phyloP scores from a whole-genome alignment of 345 rosid species.

The Laguncularia racemosa region DNA sequence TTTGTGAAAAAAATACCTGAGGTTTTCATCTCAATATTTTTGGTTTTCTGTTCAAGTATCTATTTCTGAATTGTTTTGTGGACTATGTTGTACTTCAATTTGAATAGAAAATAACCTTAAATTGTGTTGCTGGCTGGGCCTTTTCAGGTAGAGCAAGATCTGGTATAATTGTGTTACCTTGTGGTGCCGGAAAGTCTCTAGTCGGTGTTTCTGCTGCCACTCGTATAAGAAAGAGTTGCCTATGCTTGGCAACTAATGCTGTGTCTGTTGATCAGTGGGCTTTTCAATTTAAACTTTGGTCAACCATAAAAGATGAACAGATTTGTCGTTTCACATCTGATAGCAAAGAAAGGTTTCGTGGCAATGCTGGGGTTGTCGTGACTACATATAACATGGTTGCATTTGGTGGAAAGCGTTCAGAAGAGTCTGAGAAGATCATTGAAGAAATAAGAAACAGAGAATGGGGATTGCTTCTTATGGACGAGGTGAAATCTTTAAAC shows the following conservation, averaged over 20 bases:
- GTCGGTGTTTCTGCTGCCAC: constrained; percentile 97
- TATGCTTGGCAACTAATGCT: constrained; percentile 96
- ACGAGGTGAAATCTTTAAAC: constrained; percentile 47
- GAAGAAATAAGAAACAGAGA: constrained; percentile 97
- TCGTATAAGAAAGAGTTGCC: constrained; percentile 90
- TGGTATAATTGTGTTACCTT: constrained; percentile 91
- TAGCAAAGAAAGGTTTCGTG: constrained; percentile 92
- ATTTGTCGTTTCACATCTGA: constrained; percentile 96
- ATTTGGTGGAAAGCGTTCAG: constrained; percentile 95
- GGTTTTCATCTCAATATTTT: too few relatives aligned
- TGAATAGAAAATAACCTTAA: neutral
- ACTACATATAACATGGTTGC: constrained; percentile 99
- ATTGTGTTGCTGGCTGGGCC: neutral
- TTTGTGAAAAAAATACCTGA: too few relatives aligned
- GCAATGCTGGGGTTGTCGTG: constrained; percentile 96
- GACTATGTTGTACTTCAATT: neutral
- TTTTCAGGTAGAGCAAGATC: constrained; percentile 92
- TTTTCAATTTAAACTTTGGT: constrained; percentile 89
- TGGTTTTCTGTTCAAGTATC: too few relatives aligned
- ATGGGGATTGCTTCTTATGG: constrained; percentile 98
- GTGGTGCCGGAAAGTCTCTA: constrained; percentile 98
- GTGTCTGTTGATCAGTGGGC: constrained; percentile 99
- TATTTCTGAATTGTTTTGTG: neutral
- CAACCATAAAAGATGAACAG: constrained; percentile 79
- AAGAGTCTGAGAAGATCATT: constrained; percentile 91